Evolutionary conservation across 2,329 filamentous ascomycete genomes (phyloP).

Genomic region (Xylaria sp.): DNA sequence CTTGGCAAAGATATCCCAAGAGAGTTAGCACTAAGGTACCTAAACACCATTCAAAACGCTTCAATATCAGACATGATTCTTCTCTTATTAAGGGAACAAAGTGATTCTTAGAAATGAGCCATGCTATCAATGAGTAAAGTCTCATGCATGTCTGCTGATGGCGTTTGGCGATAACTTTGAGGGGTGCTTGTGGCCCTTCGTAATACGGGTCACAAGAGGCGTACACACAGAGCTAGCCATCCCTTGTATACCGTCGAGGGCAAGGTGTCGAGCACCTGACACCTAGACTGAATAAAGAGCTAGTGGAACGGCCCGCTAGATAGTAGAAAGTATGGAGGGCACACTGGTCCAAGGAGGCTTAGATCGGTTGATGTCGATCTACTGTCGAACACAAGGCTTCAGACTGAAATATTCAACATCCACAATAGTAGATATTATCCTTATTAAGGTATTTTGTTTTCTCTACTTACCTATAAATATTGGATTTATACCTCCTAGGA

Average conservation of each 20-base stretch:
- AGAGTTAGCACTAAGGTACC: neutral
- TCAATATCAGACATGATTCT: neutral
- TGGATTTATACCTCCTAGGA: too few species aligned
- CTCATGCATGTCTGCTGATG: neutral
- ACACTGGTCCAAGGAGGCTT: too few species aligned
- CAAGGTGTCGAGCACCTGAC: neutral
- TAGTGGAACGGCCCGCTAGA: too few species aligned
- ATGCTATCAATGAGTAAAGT: too few species aligned
- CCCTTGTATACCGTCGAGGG: neutral
- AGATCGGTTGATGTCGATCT: neutral
- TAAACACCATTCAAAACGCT: neutral
- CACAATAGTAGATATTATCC: neutral
- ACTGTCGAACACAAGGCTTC: neutral
- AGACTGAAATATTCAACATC: neutral
- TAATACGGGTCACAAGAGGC: neutral
- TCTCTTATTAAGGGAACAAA: too few species aligned
- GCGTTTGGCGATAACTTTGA: neutral
- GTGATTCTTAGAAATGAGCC: too few species aligned
- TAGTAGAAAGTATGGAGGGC: too few species aligned
- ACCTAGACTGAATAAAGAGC: neutral
- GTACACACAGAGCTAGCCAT: neutral
- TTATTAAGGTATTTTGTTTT: too few species aligned
- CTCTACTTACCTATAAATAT: too few species aligned
- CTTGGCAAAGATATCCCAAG: neutral
- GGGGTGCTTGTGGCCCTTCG: neutral